Base-by-base conservation (phyloP, 495 filamentous ascomycete species). In the Friedmanniomyces simplex region DNA sequence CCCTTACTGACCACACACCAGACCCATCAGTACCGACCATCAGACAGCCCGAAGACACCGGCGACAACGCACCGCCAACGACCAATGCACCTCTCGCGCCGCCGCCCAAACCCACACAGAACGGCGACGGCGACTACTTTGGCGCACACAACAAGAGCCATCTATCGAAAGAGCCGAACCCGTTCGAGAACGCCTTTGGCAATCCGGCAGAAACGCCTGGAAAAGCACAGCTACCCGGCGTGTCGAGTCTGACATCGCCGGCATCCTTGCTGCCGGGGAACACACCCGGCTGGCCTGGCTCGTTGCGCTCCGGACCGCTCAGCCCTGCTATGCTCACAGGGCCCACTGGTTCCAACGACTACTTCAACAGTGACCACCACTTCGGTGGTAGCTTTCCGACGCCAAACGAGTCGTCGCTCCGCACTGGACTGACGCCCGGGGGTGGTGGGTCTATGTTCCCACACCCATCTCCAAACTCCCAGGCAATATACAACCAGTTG, bases 381-480 rank as follows among this genome's bases (percentile, higher is more conserved):
- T 80, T 94, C 54, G 76, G 88, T 60, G 83, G 87, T 50, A 80
- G 85, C 32, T 94, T 97, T 68, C 86, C 86, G n/a, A 97, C 93
- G 1, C 94, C 93, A 2, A 96, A 97, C 81, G 93, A 98, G 72
- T 96, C 91, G 0, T 94, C 89, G 1, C 76, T 98, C 18, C 81
- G 93, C 42, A 93, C 88, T 18, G 93, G 93, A 49, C 71, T 98
- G 57, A 98, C 94, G 32, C 93, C 93, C 18, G 93, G 93, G 51
- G 93, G 93, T 42, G 89, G 91, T 66, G 93, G 93, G 58, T 95
- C 91, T 66, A 96, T 98, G 87, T 98, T 98, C 76, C 89, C 91
- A 30, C 87, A 83, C 30, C 87, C 90, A 4, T 91, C 88, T 66
- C 93, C 93, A 18, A 91, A 85, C 68, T 87, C 88, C 0, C 84